These are phyloP conservation scores for Nannochloropsis salina DNA, from an alignment of 108 stramenopile species.

Conservation along the genomic window DNA sequence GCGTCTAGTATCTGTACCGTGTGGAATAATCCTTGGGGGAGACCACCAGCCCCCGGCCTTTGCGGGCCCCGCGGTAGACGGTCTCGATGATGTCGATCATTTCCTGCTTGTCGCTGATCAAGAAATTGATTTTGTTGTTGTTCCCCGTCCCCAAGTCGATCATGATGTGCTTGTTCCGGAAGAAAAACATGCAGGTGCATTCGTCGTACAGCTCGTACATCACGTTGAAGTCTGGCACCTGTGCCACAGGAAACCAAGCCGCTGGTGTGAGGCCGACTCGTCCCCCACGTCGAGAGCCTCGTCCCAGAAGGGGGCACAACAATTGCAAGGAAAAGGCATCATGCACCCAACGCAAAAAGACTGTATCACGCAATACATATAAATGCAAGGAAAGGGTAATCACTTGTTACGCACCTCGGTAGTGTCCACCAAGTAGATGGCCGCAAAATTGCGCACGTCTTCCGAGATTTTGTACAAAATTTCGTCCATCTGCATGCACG, in stretches of 20 bases:
- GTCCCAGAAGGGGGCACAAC: background rate
- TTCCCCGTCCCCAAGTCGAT: conserved; percentile 97
- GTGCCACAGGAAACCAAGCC: background rate
- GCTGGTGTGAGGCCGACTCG: background rate
- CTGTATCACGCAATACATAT: no score
- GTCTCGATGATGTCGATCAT: conserved; percentile 97
- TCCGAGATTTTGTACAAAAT: conserved; percentile 70
- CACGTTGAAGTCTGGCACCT: conserved; percentile 81
- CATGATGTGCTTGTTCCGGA: conserved; percentile 97
- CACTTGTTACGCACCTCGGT: conserved; percentile 60
- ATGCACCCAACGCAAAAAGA: no score
- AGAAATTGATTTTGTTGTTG: conserved; percentile 99
- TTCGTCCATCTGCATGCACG: conserved; percentile 98
- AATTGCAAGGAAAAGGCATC: no score
- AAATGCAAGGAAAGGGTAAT: no score
- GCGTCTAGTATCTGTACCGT: conserved; percentile 71
- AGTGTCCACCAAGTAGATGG: conserved; percentile 93
- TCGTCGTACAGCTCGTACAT: conserved; percentile 98
- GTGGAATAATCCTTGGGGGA: conserved; percentile 97
- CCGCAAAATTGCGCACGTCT: conserved; percentile 95
- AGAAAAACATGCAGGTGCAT: conserved; percentile 98
- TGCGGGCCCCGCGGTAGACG: conserved; percentile 90
- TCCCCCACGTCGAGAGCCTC: background rate
- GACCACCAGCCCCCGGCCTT: conserved; percentile 92
- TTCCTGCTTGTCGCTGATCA: conserved; percentile 91